phyloP scores from a whole-genome alignment of 257 asterid genomes.

The Orobanche coerulescens region DNA sequence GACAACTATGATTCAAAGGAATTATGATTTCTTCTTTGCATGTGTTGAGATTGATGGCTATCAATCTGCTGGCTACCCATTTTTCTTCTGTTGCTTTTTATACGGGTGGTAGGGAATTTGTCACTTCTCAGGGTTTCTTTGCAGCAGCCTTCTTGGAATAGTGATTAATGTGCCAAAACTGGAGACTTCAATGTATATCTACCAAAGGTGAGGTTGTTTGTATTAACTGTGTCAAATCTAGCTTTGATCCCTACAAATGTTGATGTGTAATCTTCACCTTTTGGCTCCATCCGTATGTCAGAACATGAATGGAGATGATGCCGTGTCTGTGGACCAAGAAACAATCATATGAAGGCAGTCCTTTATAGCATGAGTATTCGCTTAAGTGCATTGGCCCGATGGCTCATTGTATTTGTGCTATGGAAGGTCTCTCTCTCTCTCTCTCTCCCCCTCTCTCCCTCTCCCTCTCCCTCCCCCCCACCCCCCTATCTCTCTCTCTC shows the following conservation, averaged over 20 bases:
- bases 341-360: background rate
- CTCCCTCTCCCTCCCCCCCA: too few relatives aligned
- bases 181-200: too few relatives aligned
- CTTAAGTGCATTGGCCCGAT: background rate
- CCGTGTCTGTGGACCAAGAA: background rate
- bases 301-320: too few relatives aligned
- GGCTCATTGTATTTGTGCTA: too few relatives aligned
- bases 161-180: slow-evolving; percentile 1
- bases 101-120: background rate
- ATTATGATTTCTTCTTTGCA: background rate
- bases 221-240: background rate
- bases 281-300: slow-evolving; percentile 2
- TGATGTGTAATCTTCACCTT: background rate
- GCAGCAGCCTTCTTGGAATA: slow-evolving; percentile 8
- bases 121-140: slow-evolving; percentile 13
- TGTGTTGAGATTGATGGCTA: background rate
- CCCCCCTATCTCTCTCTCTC: too few relatives aligned
- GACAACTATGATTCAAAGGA: background rate
- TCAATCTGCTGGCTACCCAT: background rate
- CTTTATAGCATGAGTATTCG: too few relatives aligned
- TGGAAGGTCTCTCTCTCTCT: too few relatives aligned
- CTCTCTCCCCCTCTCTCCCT: too few relatives aligned
- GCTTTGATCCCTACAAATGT: slow-evolving; percentile 9
- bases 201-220: slow-evolving; percentile 21
- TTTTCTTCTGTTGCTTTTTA: background rate